Percentiles rank a stretch among this genome's conserved stretches.
These are phyloP conservation scores for Termitomyces sp. DNA, from an alignment of 768 basidiomycete species.

Conservation along the genomic window DNA sequence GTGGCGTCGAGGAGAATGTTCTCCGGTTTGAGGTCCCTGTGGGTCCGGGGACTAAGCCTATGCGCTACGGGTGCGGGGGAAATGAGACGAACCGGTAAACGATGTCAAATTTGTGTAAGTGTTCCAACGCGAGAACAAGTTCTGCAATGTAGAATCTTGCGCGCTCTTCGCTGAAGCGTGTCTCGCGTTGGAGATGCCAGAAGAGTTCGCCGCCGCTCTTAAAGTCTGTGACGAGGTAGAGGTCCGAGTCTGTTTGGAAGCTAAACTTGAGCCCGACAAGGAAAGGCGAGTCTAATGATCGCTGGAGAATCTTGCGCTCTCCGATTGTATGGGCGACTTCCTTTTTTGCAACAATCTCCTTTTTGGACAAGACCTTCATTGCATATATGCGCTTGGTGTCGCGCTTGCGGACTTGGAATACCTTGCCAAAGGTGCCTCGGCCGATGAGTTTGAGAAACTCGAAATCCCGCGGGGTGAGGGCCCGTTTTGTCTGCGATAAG, in stretches of 20 bases:
- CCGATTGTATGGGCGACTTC: constrained; percentile 99
- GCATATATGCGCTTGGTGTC: constrained; percentile 99
- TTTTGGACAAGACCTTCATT: constrained; percentile 99
- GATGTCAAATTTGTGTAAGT: constrained; percentile 97
- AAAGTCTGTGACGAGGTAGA: constrained; percentile 98
- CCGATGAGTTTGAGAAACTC: constrained; percentile 99
- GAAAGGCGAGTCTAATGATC: constrained; percentile 92
- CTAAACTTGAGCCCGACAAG: constrained; percentile 97
- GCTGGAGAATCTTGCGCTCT: constrained; percentile 97
- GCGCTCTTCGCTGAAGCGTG: constrained; percentile 88
- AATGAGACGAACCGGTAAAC: constrained; percentile 71
- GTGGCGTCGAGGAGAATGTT: constrained; percentile 98
- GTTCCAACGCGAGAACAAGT: constrained; percentile 91
- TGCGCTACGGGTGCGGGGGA: background rate
- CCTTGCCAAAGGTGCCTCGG: constrained; percentile 95
- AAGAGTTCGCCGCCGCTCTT: constrained; percentile 98
- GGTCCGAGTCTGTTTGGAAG: constrained; percentile 94
- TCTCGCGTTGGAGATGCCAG: constrained; percentile 97
- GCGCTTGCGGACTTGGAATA: constrained; percentile 97
- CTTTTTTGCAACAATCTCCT: constrained; percentile 98
- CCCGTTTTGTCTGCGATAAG: constrained; percentile 65
- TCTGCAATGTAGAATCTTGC: constrained; percentile 98
- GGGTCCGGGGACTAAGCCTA: background rate
- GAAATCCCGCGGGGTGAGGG: constrained; percentile 92
- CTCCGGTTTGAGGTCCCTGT: constrained; percentile 94